phyloP scores from a whole-genome alignment of 176 grass and related monocot species.

The Zea luxurians region DNA sequence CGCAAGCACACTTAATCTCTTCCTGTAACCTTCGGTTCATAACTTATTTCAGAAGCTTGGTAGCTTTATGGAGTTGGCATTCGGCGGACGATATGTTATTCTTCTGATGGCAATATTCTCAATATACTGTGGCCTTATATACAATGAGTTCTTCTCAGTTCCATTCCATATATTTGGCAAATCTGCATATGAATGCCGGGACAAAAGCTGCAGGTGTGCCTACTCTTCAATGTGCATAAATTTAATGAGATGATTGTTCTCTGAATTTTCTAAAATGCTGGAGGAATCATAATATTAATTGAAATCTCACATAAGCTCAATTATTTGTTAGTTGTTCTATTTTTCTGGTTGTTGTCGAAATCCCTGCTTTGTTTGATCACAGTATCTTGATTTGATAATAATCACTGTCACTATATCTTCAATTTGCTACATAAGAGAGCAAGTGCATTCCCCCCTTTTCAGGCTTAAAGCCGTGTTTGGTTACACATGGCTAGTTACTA shows the following conservation, averaged over 20 bases:
- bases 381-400: not conserved
- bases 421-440: not conserved
- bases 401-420: not conserved
- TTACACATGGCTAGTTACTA: no score
- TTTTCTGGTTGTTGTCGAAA: not conserved
- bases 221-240: conserved; percentile 3
- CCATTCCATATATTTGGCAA: conserved; percentile 96
- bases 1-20: not conserved
- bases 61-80: conserved; percentile 99
- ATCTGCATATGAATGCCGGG: conserved; percentile 91
- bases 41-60: conserved; percentile 78
- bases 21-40: not conserved
- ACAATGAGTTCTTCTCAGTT: conserved; percentile 99
- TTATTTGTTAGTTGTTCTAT: not conserved
- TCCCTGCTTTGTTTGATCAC: not conserved
- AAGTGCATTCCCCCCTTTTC: not conserved
- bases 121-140: conserved; percentile 99
- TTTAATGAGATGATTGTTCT: conserved; percentile 3
- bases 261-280: conserved; percentile 11
- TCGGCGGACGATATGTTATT: conserved; percentile 97
- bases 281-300: conserved; percentile 17
- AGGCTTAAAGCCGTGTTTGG: not conserved
- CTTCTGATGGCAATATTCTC: conserved; percentile 99
- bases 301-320: conserved; percentile 3
- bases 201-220: conserved; percentile 77